Conservation (phyloP, 139 green algal genomes). For the Coccomyxa sp. region DNA sequence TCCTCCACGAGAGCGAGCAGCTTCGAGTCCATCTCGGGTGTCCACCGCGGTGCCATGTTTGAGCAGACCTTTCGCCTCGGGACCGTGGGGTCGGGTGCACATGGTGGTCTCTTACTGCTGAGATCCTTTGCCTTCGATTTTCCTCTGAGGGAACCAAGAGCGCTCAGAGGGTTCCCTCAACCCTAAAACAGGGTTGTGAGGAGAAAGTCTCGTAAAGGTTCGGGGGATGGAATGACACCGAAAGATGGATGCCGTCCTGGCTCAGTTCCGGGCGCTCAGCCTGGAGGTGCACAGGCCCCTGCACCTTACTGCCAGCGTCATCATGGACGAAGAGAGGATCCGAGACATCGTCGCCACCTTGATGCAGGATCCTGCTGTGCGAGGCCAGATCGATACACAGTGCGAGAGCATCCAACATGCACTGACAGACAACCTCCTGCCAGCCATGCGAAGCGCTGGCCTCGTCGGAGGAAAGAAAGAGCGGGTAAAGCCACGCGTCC, state of each 20-base stretch:
- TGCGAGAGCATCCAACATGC: background rate
- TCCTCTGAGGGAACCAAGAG: background rate
- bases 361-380: background rate
- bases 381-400: background rate
- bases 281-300: background rate
- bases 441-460: background rate
- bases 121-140: conserved; percentile 1
- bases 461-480: background rate
- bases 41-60: background rate
- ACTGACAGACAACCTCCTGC: background rate
- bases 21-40: background rate
- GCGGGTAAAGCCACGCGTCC: background rate
- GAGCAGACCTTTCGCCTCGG: background rate
- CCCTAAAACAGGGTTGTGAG: background rate
- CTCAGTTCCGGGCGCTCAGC: background rate
- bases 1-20: background rate
- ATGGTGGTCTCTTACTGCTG: background rate
- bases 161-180: background rate
- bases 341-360: background rate
- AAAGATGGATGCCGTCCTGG: background rate
- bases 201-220: conserved; percentile 1
- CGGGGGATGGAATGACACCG: background rate
- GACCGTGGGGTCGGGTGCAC: background rate
- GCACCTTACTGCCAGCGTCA: background rate
- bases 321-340: background rate